A percentile compares a stretch with the other conserved stretches of the same genome.
Evolutionary conservation across 2,329 filamentous ascomycete species (phyloP).

Genomic region (Fusarium sp.): DNA sequence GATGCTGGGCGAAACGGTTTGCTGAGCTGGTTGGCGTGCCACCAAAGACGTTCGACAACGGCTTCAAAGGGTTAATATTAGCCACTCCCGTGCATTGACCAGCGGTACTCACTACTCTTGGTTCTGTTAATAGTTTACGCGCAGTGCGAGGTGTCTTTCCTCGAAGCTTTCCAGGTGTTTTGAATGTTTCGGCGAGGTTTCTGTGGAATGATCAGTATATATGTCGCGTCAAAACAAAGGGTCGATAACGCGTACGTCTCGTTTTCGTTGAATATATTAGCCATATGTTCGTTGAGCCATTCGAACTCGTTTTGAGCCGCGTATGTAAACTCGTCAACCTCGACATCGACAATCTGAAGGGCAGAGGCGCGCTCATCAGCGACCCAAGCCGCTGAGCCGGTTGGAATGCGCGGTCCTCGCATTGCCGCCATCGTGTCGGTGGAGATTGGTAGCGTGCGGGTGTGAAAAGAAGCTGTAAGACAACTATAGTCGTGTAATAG

Average conservation of each 20-base stretch:
- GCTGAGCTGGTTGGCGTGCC: slow-evolving; percentile 64
- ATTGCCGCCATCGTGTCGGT: slow-evolving; percentile 55
- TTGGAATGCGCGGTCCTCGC: slow-evolving; percentile 70
- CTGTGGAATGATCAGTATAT: slow-evolving; percentile 58
- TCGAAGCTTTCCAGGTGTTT: slow-evolving; percentile 85
- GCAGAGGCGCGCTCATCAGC: slow-evolving; percentile 84
- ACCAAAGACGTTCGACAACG: slow-evolving; percentile 69
- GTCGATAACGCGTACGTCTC: slow-evolving; percentile 71
- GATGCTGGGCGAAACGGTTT: slow-evolving; percentile 64
- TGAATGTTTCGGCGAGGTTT: slow-evolving; percentile 94
- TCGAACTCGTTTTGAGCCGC: slow-evolving; percentile 94
- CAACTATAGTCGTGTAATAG: slow-evolving; percentile 31
- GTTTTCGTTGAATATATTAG: slow-evolving; percentile 87
- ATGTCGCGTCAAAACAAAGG: slow-evolving; percentile 1
- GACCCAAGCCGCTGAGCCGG: slow-evolving; percentile 89
- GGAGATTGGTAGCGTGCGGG: slow-evolving; percentile 16
- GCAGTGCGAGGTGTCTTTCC: slow-evolving; percentile 82
- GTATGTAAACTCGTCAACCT: slow-evolving; percentile 93
- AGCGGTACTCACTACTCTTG: slow-evolving; percentile 68
- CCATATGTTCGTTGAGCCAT: slow-evolving; percentile 99
- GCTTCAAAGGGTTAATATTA: slow-evolving; percentile 56
- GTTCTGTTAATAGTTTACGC: slow-evolving; percentile 68
- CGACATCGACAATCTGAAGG: slow-evolving; percentile 78
- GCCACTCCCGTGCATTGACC: background rate
- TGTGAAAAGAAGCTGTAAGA: slow-evolving; percentile 9